phyloP scores from a whole-genome alignment of 257 asterid genomes.

The Solanum gandarillasii region DNA sequence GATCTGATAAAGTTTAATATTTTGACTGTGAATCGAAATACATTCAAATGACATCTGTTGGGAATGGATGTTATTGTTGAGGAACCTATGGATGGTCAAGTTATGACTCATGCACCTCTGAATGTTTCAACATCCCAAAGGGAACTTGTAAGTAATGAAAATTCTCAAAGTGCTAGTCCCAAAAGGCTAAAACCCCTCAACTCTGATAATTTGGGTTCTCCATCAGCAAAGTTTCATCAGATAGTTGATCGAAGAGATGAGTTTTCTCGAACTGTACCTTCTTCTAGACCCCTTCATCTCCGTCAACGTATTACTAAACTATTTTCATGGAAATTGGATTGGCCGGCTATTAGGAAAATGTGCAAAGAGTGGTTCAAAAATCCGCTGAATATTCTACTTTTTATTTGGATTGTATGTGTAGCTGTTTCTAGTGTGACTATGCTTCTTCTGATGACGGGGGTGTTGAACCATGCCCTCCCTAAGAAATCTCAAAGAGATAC shows the following conservation, averaged over 20 bases:
- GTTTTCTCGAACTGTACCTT: conserved; percentile 60
- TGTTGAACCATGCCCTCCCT: conserved; percentile 61
- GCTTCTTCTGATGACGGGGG: conserved; percentile 72
- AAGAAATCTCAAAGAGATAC: conserved; percentile 58
- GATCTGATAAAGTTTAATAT: neutral
- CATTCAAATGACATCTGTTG: conserved; percentile 35
- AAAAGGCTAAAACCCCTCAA: conserved; percentile 33
- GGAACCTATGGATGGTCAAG: conserved; percentile 20
- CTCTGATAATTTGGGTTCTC: conserved; percentile 51
- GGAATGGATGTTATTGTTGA: conserved; percentile 27
- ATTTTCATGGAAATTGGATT: conserved; percentile 47
- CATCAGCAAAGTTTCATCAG: conserved; percentile 52
- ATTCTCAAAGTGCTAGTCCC: conserved; percentile 22
- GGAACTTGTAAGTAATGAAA: conserved; percentile 33
- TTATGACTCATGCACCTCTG: conserved; percentile 22
- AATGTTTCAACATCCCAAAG: conserved; percentile 48
- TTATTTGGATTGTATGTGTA: conserved; percentile 51
- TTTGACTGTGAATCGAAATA: conserved; percentile 10
- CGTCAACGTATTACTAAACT: conserved; percentile 58
- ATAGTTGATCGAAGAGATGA: conserved; percentile 52
- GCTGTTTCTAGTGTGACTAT: conserved; percentile 76
- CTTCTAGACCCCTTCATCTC: conserved; percentile 51
- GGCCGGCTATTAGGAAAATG: conserved; percentile 33
- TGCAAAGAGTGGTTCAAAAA: conserved; percentile 66
- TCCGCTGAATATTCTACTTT: conserved; percentile 63